Percentiles rank a stretch among this genome's conserved stretches.
Evolutionary conservation across 2,329 filamentous ascomycete genomes (phyloP).

Genomic region (Fusarium neocosmosporiellum): DNA sequence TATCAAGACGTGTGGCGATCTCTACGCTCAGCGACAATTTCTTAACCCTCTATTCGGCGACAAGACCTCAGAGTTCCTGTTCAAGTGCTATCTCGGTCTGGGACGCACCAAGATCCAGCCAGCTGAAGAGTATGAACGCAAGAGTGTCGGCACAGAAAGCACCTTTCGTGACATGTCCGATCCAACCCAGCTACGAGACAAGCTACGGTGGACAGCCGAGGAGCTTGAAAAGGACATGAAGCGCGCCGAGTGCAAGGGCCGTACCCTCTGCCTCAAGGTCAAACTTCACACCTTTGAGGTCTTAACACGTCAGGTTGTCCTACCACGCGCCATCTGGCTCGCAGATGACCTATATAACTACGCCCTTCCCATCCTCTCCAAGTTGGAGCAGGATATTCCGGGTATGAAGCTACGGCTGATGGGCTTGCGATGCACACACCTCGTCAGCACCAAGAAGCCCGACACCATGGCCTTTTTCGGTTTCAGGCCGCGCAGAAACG

Average conservation of each 20-base stretch:
- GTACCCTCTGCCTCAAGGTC: constrained; percentile 91
- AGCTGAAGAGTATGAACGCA: constrained; percentile 89
- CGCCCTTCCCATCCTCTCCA: constrained; percentile 83
- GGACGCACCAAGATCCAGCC: constrained; percentile 88
- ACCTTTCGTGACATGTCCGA: constrained; percentile 87
- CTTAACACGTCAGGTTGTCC: constrained; percentile 81
- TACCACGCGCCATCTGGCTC: constrained; percentile 75
- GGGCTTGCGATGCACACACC: constrained; percentile 87
- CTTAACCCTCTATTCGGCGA: constrained; percentile 86
- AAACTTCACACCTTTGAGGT: constrained; percentile 97
- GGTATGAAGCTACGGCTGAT: constrained; percentile 84
- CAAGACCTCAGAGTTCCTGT: constrained; percentile 88
- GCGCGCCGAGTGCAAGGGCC: constrained; percentile 83
- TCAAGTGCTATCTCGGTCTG: constrained; percentile 85
- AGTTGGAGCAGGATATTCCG: constrained; percentile 85
- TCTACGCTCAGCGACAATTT: constrained; percentile 80
- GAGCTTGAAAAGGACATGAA: constrained; percentile 89
- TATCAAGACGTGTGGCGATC: constrained; percentile 88
- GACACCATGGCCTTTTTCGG: constrained; percentile 86
- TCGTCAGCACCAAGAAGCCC: constrained; percentile 86
- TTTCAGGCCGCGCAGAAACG: constrained; percentile 53
- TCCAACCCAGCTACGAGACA: constrained; percentile 75
- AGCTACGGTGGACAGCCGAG: constrained; percentile 83
- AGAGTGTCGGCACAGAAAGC: constrained; percentile 92
- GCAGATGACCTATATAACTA: constrained; percentile 88